A percentile compares a stretch with the other conserved stretches of the same genome.
phyloP scores from a whole-genome alignment of 495 filamentous ascomycete species.

The Thermothielavioides terrestris region DNA sequence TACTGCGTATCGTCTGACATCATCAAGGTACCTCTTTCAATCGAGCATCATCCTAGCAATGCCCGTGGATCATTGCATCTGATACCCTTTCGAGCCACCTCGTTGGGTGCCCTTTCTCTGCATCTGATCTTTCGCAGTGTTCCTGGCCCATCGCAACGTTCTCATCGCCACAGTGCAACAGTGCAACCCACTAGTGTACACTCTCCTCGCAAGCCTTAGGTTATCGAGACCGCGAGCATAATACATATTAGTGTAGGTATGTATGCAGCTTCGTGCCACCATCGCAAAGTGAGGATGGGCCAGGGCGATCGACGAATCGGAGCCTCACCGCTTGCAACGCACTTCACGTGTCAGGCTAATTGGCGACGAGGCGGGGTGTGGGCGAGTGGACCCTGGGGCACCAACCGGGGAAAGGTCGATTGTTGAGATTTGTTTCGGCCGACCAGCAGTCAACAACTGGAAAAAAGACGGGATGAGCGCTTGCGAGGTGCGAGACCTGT shows the following conservation, averaged over 20 bases:
- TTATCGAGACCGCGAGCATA: too few species aligned
- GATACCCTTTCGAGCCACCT: too few species aligned
- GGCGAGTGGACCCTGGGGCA: background rate
- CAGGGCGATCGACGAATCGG: background rate
- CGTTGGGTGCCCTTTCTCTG: too few species aligned
- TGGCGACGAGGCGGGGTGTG: too few species aligned
- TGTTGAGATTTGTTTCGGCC: conserved; percentile 19
- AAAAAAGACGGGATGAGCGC: background rate
- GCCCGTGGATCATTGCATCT: too few species aligned
- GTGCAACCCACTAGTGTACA: too few species aligned
- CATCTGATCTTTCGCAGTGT: background rate
- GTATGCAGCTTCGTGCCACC: background rate
- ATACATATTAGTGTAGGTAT: too few species aligned
- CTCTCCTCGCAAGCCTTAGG: too few species aligned
- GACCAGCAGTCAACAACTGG: conserved; percentile 15
- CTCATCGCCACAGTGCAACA: background rate
- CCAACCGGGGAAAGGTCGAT: background rate
- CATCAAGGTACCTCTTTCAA: too few species aligned
- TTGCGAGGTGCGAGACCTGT: background rate
- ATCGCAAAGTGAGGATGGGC: background rate
- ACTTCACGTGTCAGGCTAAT: conserved; percentile 12
- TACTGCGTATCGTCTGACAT: background rate
- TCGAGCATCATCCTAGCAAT: too few species aligned
- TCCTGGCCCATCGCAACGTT: background rate
- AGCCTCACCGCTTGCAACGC: background rate